Evolutionary conservation across 371 early-diverging fungal genomes (phyloP).

Genomic region (Mortierella sp.): DNA sequence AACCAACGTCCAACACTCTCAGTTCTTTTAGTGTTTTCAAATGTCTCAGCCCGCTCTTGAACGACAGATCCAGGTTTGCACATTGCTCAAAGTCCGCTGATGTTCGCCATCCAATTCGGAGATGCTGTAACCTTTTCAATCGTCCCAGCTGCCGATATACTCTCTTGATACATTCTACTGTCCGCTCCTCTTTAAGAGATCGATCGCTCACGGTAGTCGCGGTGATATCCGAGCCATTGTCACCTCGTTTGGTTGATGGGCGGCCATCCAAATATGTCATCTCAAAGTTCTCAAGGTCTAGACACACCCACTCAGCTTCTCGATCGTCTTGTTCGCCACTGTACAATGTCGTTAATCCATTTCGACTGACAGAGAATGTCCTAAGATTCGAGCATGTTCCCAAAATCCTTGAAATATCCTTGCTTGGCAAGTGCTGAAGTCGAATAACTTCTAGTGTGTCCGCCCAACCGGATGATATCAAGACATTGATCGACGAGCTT

Average conservation of each 20-base stretch:
- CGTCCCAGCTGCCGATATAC: too few species aligned
- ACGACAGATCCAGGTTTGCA: constrained; percentile 4
- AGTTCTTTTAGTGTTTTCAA: not conserved
- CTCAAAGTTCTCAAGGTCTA: not conserved
- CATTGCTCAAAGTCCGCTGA: too few species aligned
- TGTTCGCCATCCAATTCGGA: too few species aligned
- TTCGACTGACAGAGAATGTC: not conserved
- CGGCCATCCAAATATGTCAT: not conserved
- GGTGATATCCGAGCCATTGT: too few species aligned
- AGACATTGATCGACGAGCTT: not conserved
- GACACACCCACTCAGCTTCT: not conserved
- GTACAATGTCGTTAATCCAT: not conserved
- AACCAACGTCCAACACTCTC: not conserved
- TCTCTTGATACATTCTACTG: too few species aligned
- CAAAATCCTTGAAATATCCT: not conserved
- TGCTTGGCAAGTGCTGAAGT: not conserved
- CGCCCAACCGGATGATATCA: not conserved
- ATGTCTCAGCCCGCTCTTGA: not conserved
- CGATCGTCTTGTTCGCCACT: not conserved
- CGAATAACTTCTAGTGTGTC: not conserved
- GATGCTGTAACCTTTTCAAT: too few species aligned
- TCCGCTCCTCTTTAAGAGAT: too few species aligned
- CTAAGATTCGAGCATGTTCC: not conserved
- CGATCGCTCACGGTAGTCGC: too few species aligned
- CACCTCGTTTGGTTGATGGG: not conserved